Percentiles rank a stretch among this genome's conserved stretches.
Conservation (phyloP, 2,329 filamentous ascomycete genomes). For the Macroventuria anomochaeta region DNA sequence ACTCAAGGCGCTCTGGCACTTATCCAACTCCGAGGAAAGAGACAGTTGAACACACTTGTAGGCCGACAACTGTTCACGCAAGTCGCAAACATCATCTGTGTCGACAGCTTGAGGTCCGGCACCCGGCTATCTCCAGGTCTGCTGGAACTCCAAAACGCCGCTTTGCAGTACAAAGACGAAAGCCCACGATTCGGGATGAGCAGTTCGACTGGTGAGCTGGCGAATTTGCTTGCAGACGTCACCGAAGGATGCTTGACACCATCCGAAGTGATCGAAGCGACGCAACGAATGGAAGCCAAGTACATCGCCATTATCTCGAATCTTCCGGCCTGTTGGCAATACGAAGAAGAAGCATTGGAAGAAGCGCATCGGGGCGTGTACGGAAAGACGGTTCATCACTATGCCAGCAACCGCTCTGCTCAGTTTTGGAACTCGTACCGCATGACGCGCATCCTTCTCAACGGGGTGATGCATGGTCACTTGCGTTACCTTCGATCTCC, state of each 20-base stretch:
- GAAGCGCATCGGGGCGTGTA: neutral
- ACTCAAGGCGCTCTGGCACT: slow-evolving; percentile 25
- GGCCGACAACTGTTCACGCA: slow-evolving; percentile 27
- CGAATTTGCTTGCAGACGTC: slow-evolving; percentile 8
- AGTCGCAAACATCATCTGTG: slow-evolving; percentile 19
- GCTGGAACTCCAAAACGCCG: slow-evolving; percentile 8
- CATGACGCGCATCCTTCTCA: slow-evolving; percentile 27
- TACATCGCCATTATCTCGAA: slow-evolving; percentile 1
- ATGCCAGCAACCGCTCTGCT: slow-evolving; percentile 15
- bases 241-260: slow-evolving; percentile 2
- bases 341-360: neutral
- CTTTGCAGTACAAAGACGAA: neutral
- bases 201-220: slow-evolving; percentile 9
- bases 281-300: slow-evolving; percentile 11
- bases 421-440: slow-evolving; percentile 29
- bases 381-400: slow-evolving; percentile 9
- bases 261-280: slow-evolving; percentile 2
- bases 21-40: slow-evolving; percentile 16
- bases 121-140: slow-evolving; percentile 12
- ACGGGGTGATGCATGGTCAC: slow-evolving; percentile 15
- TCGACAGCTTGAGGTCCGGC: slow-evolving; percentile 17
- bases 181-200: slow-evolving; percentile 10
- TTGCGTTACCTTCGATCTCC: neutral
- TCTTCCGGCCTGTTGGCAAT: slow-evolving; percentile 11
- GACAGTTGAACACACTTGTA: slow-evolving; percentile 16